Conservation (phyloP, 1,139 yeast genomes). For the Debaryomycetaceae sp. region DNA sequence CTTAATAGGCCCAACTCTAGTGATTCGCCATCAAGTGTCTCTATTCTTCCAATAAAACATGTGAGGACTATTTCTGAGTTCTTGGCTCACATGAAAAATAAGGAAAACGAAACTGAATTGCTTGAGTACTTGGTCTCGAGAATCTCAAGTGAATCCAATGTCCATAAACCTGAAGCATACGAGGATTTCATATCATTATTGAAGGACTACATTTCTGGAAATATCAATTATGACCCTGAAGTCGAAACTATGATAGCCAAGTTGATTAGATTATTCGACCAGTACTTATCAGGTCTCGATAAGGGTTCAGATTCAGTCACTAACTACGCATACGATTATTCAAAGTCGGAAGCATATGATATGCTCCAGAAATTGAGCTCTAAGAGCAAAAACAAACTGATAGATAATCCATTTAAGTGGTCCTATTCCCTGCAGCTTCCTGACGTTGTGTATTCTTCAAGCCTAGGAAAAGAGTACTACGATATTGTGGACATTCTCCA, state of each 20-base stretch:
- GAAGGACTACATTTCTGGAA: constrained; percentile 50
- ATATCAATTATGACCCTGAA: constrained; percentile 38
- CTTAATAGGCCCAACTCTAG: constrained; percentile 27
- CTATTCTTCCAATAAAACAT: constrained; percentile 43
- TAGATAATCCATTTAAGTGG: constrained; percentile 50
- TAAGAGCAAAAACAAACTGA: constrained; percentile 6
- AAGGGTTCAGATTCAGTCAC: constrained; percentile 6
- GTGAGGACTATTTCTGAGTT: constrained; percentile 25
- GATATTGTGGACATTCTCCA: constrained; percentile 21
- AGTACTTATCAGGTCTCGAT: constrained; percentile 15
- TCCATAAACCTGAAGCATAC: constrained; percentile 23
- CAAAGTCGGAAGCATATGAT: constrained; percentile 48
- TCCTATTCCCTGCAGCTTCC: constrained; percentile 43
- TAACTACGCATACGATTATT: constrained; percentile 37
- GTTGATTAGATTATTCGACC: constrained; percentile 34
- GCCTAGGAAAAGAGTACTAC: constrained; percentile 42
- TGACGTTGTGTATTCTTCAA: constrained; percentile 35
- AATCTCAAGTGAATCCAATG: constrained; percentile 6
- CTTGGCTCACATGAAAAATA: constrained; percentile 26
- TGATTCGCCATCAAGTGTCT: constrained; percentile 44
- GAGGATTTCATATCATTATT: constrained; percentile 38
- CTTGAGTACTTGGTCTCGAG: constrained; percentile 17
- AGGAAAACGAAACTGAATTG: constrained; percentile 20
- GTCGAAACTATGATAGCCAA: constrained; percentile 33
- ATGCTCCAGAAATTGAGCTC: constrained; percentile 22